Evolutionary conservation across 169 alveolate genomes (phyloP).

Genomic region (Cryptosporidium meleagridis): DNA sequence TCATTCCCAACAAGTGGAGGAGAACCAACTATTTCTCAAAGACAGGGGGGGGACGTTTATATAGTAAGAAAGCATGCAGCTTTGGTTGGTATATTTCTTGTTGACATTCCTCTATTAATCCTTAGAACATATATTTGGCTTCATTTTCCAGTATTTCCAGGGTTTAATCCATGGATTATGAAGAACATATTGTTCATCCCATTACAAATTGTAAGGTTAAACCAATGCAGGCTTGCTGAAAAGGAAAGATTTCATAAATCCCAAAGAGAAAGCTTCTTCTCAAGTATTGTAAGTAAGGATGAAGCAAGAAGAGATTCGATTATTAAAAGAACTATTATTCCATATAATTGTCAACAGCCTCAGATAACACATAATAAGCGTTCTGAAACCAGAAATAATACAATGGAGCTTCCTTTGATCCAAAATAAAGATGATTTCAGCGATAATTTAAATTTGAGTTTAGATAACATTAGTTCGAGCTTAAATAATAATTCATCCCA

Average conservation of each 20-base stretch:
- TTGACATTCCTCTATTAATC: conserved; percentile 77
- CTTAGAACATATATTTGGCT: conserved; percentile 78
- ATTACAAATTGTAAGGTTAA: conserved; percentile 77
- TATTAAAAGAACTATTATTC: conserved; percentile 12
- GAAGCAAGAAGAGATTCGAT: background rate
- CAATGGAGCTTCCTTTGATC: conserved; percentile 16
- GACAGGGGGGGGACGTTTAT: conserved; percentile 76
- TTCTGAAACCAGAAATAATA: background rate
- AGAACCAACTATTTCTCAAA: conserved; percentile 49
- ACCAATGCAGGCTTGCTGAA: conserved; percentile 81
- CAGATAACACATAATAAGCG: background rate
- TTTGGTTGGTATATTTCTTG: conserved; percentile 78
- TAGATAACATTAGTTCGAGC: background rate
- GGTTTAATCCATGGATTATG: conserved; percentile 79
- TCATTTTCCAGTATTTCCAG: conserved; percentile 77
- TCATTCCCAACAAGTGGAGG: conserved; percentile 81
- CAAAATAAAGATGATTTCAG: conserved; percentile 24
- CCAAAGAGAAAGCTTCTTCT: conserved; percentile 64
- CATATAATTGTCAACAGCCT: background rate
- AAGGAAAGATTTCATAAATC: conserved; percentile 78
- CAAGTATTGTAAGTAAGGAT: background rate
- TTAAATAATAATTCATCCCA: background rate
- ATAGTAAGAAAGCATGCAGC: conserved; percentile 81
- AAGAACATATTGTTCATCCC: conserved; percentile 76
- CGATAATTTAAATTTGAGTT: background rate